phyloP scores from a whole-genome alignment of 2,329 filamentous ascomycete species.

The Penicillium digitatum region DNA sequence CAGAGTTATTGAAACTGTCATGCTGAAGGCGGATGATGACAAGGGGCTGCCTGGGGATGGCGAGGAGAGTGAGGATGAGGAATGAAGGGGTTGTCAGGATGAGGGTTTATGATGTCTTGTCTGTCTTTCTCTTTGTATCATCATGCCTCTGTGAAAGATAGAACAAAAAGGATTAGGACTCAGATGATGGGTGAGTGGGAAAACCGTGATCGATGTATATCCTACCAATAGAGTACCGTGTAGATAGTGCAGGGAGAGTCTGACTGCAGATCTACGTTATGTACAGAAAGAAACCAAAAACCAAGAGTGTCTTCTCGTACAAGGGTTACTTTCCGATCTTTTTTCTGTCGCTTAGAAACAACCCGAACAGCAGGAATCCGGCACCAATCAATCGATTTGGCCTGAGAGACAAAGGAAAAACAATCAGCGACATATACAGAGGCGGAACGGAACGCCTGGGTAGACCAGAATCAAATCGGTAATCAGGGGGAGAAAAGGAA shows the following conservation, averaged over 20 bases:
- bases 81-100: background rate
- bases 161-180: background rate
- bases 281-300: background rate
- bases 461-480: constrained; percentile 25
- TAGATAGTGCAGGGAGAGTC: too few relatives aligned
- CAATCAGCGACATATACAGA: constrained; percentile 33
- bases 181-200: background rate
- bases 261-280: background rate
- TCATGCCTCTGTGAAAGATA: background rate
- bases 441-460: constrained; percentile 32
- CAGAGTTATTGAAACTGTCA: constrained; percentile 80
- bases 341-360: constrained; percentile 21
- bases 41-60: constrained; percentile 50
- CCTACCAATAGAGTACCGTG: background rate
- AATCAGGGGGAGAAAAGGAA: constrained; percentile 11
- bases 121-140: background rate
- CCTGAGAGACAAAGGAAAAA: constrained; percentile 23
- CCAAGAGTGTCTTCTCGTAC: constrained; percentile 13
- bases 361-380: constrained; percentile 16
- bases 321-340: constrained; percentile 12
- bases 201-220: background rate
- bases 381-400: constrained; percentile 13
- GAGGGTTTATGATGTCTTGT: background rate
- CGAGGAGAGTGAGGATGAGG: constrained; percentile 25
- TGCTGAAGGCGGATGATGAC: constrained; percentile 68